These are phyloP conservation scores for Aureobasidium musti DNA, from an alignment of 2,329 filamentous ascomycete species.

Conservation along the genomic window DNA sequence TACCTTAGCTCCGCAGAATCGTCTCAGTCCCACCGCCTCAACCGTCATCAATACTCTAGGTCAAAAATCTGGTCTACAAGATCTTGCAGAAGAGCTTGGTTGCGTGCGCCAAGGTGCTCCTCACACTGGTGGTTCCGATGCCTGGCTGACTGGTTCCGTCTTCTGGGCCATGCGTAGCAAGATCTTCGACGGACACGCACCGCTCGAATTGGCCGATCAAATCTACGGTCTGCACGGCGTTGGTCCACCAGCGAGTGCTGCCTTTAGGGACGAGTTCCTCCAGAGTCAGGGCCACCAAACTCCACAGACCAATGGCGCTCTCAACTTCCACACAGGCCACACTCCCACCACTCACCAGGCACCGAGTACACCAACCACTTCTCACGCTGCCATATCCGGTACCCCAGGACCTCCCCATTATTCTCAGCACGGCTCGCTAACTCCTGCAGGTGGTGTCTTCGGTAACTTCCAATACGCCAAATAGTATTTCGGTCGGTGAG, in stretches of 20 bases:
- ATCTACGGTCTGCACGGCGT: slow-evolving; percentile 84
- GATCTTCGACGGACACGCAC: slow-evolving; percentile 81
- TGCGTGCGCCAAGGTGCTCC: slow-evolving; percentile 84
- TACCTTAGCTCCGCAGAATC: slow-evolving; percentile 42
- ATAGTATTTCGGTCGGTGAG: slow-evolving; percentile 16
- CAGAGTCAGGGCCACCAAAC: slow-evolving; percentile 48
- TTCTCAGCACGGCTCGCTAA: slow-evolving; percentile 26
- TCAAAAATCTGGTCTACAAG: slow-evolving; percentile 87
- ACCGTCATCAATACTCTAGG: slow-evolving; percentile 84
- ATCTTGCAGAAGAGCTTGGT: slow-evolving; percentile 89
- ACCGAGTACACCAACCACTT: slow-evolving; percentile 70
- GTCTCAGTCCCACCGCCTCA: slow-evolving; percentile 62
- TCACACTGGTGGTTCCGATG: slow-evolving; percentile 93
- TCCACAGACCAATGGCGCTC: slow-evolving; percentile 39
- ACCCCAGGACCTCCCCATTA: slow-evolving; percentile 31
- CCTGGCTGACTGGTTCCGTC: slow-evolving; percentile 86
- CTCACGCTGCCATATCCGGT: slow-evolving; percentile 52
- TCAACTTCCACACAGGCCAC: slow-evolving; percentile 44
- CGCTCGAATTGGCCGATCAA: slow-evolving; percentile 79
- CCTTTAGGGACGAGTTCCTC: slow-evolving; percentile 43
- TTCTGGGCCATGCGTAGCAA: slow-evolving; percentile 92
- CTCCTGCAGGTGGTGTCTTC: slow-evolving; percentile 28
- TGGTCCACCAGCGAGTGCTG: slow-evolving; percentile 58
- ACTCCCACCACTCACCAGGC: slow-evolving; percentile 41
- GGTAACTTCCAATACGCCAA: slow-evolving; percentile 29